These are phyloP conservation scores for Sporothrix humicola DNA, from an alignment of 2,329 filamentous ascomycete genomes.

Conservation along the genomic window DNA sequence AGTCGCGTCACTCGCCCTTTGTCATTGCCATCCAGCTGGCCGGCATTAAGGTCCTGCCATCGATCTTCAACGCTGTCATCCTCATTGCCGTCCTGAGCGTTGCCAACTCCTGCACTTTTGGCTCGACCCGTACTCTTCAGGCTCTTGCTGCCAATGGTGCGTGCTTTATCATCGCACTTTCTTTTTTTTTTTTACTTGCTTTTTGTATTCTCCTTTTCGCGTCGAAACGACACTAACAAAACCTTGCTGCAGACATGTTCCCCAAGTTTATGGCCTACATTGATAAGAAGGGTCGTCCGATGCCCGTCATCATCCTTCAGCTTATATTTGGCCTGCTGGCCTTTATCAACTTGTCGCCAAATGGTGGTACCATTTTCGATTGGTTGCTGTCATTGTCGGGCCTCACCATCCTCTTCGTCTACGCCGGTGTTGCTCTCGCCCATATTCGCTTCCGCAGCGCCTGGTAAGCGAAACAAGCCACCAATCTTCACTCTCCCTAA, in stretches of 20 bases:
- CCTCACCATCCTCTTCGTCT: constrained; percentile 75
- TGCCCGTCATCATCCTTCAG: constrained; percentile 57
- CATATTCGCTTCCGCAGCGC: constrained; percentile 69
- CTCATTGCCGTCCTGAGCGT: constrained; percentile 58
- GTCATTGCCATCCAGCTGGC: constrained; percentile 58
- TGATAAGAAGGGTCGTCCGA: constrained; percentile 64
- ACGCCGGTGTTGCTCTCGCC: constrained; percentile 69
- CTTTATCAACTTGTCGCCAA: constrained; percentile 58
- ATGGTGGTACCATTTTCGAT: constrained; percentile 57
- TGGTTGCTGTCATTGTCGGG: constrained; percentile 75
- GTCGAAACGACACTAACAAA: not conserved
- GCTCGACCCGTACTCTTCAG: constrained; percentile 58
- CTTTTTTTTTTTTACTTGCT: not conserved
- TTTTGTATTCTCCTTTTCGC: not conserved
- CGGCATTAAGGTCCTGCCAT: constrained; percentile 56
- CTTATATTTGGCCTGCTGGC: constrained; percentile 63
- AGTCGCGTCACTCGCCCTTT: constrained; percentile 54
- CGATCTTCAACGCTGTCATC: constrained; percentile 60
- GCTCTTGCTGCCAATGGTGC: constrained; percentile 53
- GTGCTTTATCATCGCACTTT: not conserved
- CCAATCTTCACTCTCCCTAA: not conserved
- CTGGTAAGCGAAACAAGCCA: constrained; percentile 58
- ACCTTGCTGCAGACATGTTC: constrained; percentile 48
- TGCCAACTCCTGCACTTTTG: constrained; percentile 58
- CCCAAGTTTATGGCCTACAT: constrained; percentile 65